Conservation (phyloP, 768 basidiomycete species). For the Galerina marginata region DNA sequence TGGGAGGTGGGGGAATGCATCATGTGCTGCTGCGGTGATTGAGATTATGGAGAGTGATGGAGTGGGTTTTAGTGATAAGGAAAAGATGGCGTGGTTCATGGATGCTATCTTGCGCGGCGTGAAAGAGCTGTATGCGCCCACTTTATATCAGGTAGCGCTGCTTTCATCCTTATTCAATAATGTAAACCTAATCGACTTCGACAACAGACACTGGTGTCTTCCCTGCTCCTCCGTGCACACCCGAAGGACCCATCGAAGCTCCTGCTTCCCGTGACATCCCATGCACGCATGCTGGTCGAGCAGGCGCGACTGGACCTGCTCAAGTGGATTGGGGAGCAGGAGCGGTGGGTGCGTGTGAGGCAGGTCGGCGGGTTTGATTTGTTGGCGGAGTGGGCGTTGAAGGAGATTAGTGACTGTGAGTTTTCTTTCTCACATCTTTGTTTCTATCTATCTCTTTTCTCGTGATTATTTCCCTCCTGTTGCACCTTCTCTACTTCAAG, state of each 20-base stretch:
- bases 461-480: too few relatives aligned
- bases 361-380: conserved; percentile 78
- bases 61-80: conserved; percentile 67
- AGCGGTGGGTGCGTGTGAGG: conserved; percentile 78
- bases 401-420: conserved; percentile 86
- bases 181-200: neutral
- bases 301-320: conserved; percentile 69
- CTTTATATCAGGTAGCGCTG: conserved; percentile 89
- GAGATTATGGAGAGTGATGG: too few relatives aligned
- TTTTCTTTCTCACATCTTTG: conserved; percentile 19
- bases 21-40: too few relatives aligned
- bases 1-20: conserved; percentile 53
- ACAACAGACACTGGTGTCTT: conserved; percentile 72
- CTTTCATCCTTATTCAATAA: too few relatives aligned
- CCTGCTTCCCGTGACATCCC: conserved; percentile 72
- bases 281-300: conserved; percentile 75
- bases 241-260: conserved; percentile 61
- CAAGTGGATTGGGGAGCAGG: conserved; percentile 74
- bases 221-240: conserved; percentile 72
- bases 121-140: conserved; percentile 53
- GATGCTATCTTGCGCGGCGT: conserved; percentile 44
- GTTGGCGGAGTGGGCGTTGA: conserved; percentile 86
- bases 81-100: conserved; percentile 81
- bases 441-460: neutral
- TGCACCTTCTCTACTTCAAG: too few relatives aligned